Base-by-base conservation (phyloP, 257 asterid genomes). In the Nicotiana obtusifolia region DNA sequence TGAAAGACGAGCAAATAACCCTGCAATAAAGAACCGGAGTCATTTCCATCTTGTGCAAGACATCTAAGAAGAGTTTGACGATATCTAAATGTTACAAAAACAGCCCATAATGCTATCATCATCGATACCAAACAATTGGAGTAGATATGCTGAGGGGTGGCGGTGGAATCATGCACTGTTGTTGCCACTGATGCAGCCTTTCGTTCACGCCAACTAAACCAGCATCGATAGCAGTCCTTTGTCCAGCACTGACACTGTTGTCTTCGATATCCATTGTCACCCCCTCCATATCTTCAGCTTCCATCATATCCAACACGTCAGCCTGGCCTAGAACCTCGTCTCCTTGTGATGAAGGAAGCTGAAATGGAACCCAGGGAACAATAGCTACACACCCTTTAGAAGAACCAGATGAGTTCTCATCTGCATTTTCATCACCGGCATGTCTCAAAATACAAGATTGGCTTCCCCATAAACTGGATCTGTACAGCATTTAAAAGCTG, bases 331-430 rank as follows among this genome's bases (percentile, higher is more conserved):
- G 35, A 28, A 68, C 85, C 37, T 37, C 71, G 10, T 22, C 86
- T 0, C 59, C 20, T 31, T 82, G 62, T 6, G 90, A 76, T 44
- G 84, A 88, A 66, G 84, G 68, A 64, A 78, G 16, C 85, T 87
- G 88, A 28, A 89, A 84, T 64, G 95, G 92, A 22, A 89, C 87
- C 97, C 97, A 93, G 4, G 95, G 97, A 31, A 91, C 93, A 81
- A 92, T 93, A 22, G 97, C 95, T 22, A 87, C 89, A 78, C 89
- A 83, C 28, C 85, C 84, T 22, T 84, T 83, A 0, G 61, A n/a
- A 44, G 61, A 73, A 73, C 22, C 7, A 22, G 10, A 37, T 1
- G 87, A 64, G 71, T 84, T 67, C 17, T 78, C 89, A 56, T 81
- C 69, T 67, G 82, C 1, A 2, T 24, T 8, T 59, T 87, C 91